Evolutionary conservation across 2,329 filamentous ascomycete genomes (phyloP).

Genomic region (Diaporthe aspalathi): DNA sequence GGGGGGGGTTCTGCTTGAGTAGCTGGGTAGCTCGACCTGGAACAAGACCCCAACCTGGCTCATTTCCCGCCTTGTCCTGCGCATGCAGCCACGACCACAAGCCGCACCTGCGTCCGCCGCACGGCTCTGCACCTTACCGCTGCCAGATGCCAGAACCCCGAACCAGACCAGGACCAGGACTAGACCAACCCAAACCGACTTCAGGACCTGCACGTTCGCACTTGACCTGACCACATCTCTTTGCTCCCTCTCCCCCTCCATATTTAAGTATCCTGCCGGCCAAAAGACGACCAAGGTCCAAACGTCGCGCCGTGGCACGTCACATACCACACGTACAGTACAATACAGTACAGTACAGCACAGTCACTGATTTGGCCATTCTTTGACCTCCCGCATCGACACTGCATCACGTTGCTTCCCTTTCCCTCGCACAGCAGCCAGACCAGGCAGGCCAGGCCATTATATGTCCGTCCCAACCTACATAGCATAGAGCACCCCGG

Average conservation of each 20-base stretch:
- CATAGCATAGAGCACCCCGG: constrained; percentile 5
- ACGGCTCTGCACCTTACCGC: constrained; percentile 20
- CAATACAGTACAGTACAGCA: too few species aligned
- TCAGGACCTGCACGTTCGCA: not conserved
- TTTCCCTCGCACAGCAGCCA: not conserved
- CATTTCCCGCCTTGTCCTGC: constrained; percentile 25
- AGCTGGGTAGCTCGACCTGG: constrained; percentile 24
- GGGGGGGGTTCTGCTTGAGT: constrained; percentile 13
- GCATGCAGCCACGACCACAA: not conserved
- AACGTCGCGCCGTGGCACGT: not conserved
- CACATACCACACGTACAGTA: too few species aligned
- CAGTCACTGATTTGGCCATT: constrained; percentile 7
- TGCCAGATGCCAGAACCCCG: constrained; percentile 3
- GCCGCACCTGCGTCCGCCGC: not conserved
- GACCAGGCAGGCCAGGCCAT: not conserved
- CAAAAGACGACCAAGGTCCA: not conserved
- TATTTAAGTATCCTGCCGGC: constrained; percentile 7
- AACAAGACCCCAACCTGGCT: constrained; percentile 33
- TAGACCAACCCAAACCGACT: not conserved
- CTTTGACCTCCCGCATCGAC: not conserved
- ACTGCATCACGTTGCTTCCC: constrained; percentile 22
- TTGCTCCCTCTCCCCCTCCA: not conserved
- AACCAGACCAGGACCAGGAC: constrained; percentile 13
- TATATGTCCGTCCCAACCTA: too few species aligned
- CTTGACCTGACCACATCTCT: not conserved